A percentile compares a stretch with the other conserved stretches of the same genome.
These are phyloP conservation scores for Ceratocystis cubensis DNA, from an alignment of 2,329 filamentous ascomycete genomes.

Conservation along the genomic window DNA sequence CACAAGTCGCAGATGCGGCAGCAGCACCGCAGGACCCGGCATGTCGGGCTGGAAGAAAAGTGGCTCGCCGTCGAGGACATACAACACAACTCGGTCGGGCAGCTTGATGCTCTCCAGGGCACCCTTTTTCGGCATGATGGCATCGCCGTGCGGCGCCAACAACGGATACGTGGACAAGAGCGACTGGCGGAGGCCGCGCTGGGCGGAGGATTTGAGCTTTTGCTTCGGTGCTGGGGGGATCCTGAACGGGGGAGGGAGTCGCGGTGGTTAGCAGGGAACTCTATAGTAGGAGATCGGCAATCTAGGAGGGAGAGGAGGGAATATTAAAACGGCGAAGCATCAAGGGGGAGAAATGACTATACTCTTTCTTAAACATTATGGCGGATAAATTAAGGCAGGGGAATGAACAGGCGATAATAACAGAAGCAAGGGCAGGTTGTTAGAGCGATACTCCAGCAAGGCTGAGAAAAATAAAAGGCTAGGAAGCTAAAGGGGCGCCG, in stretches of 20 bases:
- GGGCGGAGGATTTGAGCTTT: slow-evolving; percentile 94
- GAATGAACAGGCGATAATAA: neutral
- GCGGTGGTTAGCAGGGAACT: neutral
- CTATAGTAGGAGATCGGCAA: neutral
- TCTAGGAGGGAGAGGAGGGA: neutral
- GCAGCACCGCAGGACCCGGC: slow-evolving; percentile 46
- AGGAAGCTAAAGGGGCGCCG: neutral
- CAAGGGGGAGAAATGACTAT: slow-evolving; percentile 27
- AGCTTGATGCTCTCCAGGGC: slow-evolving; percentile 85
- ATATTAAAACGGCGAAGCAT: slow-evolving; percentile 9
- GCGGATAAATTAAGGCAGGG: slow-evolving; percentile 16
- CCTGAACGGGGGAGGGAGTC: slow-evolving; percentile 32
- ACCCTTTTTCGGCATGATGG: slow-evolving; percentile 88
- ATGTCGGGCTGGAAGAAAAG: slow-evolving; percentile 80
- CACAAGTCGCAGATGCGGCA: slow-evolving; percentile 80
- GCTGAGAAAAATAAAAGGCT: neutral
- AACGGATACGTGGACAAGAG: slow-evolving; percentile 76
- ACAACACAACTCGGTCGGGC: slow-evolving; percentile 79
- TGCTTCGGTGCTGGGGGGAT: slow-evolving; percentile 70
- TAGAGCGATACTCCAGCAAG: neutral
- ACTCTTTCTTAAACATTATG: slow-evolving; percentile 93
- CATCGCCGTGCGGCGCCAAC: slow-evolving; percentile 78
- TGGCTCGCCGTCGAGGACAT: slow-evolving; percentile 63
- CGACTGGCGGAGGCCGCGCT: slow-evolving; percentile 72
- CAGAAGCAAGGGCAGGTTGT: neutral